A percentile compares a stretch with the other conserved stretches of the same genome.
Conservation (phyloP, 2,329 filamentous ascomycete genomes). For the Coniochaeta sp. region DNA sequence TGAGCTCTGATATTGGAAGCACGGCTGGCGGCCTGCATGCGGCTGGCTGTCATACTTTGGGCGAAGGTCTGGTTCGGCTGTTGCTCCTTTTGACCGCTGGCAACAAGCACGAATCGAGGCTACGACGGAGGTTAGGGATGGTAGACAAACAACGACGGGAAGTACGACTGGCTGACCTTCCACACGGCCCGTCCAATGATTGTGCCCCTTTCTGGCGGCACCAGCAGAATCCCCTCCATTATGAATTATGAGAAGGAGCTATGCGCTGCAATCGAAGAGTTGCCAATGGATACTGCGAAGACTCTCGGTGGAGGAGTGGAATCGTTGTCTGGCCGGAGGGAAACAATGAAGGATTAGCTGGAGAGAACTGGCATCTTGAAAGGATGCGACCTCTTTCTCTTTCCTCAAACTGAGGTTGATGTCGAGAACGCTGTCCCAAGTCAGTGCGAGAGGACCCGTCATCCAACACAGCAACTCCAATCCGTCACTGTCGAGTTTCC, state of each 20-base stretch:
- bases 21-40: slow-evolving; percentile 26
- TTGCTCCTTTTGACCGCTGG: slow-evolving; percentile 29
- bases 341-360: slow-evolving; percentile 11
- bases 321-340: background rate
- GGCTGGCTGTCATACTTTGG: slow-evolving; percentile 30
- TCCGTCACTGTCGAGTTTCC: background rate
- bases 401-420: background rate
- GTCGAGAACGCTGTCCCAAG: background rate
- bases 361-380: slow-evolving; percentile 17
- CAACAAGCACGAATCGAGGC: slow-evolving; percentile 54
- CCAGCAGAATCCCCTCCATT: slow-evolving; percentile 43
- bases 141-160: background rate
- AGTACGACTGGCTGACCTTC: slow-evolving; percentile 33
- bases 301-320: background rate
- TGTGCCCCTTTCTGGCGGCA: slow-evolving; percentile 43
- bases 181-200: slow-evolving; percentile 44
- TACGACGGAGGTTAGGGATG: slow-evolving; percentile 17
- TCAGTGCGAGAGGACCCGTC: background rate
- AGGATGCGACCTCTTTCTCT: slow-evolving; percentile 1
- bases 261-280: slow-evolving; percentile 1
- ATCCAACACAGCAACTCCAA: background rate
- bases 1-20: slow-evolving; percentile 25
- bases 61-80: slow-evolving; percentile 28
- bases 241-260: background rate
- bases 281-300: background rate